Conservation (phyloP, 495 filamentous ascomycete species). For the Friedmanniomyces simplex region DNA sequence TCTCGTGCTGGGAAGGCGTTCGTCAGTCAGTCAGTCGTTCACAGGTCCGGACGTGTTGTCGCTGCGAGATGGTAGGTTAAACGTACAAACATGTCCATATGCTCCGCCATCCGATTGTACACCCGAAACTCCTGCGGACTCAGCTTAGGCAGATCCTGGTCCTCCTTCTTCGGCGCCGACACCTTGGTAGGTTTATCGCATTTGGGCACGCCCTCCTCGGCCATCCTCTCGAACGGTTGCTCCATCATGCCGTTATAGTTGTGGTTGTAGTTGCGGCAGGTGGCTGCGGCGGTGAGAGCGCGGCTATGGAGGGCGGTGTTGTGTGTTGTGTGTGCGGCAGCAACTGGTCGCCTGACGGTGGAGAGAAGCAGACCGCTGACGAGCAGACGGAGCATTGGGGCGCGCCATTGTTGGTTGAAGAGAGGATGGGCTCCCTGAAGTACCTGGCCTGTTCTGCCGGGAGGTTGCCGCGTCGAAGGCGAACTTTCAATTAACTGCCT, state of each 20-base stretch:
- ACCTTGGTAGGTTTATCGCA: background rate
- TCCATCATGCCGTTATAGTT: constrained; percentile 6
- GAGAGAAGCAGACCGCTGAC: constrained; percentile 8
- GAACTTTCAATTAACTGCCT: background rate
- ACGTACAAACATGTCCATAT: constrained; percentile 67
- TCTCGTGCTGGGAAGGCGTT: constrained; percentile 54
- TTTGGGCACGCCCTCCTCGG: constrained; percentile 8
- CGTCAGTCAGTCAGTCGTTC: too few relatives aligned
- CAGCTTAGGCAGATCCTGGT: constrained; percentile 35
- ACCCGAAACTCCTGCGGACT: constrained; percentile 45
- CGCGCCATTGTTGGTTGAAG: background rate
- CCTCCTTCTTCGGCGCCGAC: constrained; percentile 9
- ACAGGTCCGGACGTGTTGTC: too few relatives aligned
- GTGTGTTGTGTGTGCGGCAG: background rate
- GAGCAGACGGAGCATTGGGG: constrained; percentile 8
- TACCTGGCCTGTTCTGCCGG: too few relatives aligned
- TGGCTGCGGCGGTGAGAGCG: background rate
- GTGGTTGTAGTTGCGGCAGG: background rate
- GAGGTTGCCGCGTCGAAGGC: constrained; percentile 1
- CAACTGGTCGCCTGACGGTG: background rate
- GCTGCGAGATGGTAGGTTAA: too few relatives aligned
- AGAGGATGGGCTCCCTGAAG: background rate
- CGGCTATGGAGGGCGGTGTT: background rate
- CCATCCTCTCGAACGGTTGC: constrained; percentile 13
- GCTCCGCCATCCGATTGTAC: constrained; percentile 65